Percentiles rank a stretch among this genome's conserved stretches.
These are phyloP conservation scores for Linderniella brevidens DNA, from an alignment of 257 asterid species.

Conservation along the genomic window DNA sequence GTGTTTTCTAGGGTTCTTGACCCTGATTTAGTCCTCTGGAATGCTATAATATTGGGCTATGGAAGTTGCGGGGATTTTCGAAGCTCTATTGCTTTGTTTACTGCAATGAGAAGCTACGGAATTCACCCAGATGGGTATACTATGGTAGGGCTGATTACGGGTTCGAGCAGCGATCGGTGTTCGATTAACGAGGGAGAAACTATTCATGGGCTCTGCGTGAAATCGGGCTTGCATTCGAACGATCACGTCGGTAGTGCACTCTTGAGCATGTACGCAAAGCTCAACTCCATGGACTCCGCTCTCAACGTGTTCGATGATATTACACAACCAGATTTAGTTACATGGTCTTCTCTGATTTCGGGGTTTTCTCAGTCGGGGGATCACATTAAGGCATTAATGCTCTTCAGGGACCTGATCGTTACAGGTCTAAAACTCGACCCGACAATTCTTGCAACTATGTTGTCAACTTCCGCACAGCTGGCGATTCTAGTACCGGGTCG, in stretches of 20 bases:
- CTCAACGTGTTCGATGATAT: slow-evolving; percentile 23
- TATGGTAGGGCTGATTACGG: slow-evolving; percentile 10
- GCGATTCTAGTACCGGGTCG: slow-evolving; percentile 36
- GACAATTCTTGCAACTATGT: slow-evolving; percentile 3
- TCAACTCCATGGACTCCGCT: slow-evolving; percentile 32
- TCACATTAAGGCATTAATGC: slow-evolving; percentile 21
- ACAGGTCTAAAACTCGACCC: background rate
- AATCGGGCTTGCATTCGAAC: slow-evolving; percentile 31
- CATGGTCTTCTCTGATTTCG: slow-evolving; percentile 63
- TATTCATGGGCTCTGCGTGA: slow-evolving; percentile 43
- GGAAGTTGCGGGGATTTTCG: slow-evolving; percentile 32
- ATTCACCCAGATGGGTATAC: slow-evolving; percentile 54
- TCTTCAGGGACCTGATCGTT: slow-evolving; percentile 27
- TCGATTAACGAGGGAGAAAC: slow-evolving; percentile 23
- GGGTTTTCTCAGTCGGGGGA: slow-evolving; percentile 41
- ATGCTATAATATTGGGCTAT: slow-evolving; percentile 51
- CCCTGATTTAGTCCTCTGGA: slow-evolving; percentile 77
- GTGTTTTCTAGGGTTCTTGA: slow-evolving; percentile 30
- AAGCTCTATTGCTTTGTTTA: slow-evolving; percentile 28
- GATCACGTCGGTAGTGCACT: slow-evolving; percentile 51
- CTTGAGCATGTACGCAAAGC: slow-evolving; percentile 47
- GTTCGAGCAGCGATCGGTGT: slow-evolving; percentile 15
- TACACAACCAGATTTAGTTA: slow-evolving; percentile 49
- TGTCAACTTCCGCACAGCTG: slow-evolving; percentile 38
- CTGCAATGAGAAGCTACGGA: slow-evolving; percentile 31